These are phyloP conservation scores for Fusarium fujikuroi DNA, from an alignment of 2,329 filamentous ascomycete species.

Conservation along the genomic window DNA sequence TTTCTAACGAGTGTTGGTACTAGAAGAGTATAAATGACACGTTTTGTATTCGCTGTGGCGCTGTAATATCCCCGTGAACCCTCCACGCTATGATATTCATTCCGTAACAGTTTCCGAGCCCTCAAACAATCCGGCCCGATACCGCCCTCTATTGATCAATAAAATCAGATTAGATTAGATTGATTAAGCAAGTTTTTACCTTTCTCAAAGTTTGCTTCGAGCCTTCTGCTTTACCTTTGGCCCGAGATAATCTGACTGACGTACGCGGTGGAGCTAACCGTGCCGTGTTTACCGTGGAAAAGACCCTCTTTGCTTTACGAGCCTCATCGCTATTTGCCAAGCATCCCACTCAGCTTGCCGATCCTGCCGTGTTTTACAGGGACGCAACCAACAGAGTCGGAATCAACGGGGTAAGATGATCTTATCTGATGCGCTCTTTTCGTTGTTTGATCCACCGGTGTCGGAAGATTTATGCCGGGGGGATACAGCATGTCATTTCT, in stretches of 20 bases:
- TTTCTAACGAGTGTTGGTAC: background rate
- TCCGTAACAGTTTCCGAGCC: background rate
- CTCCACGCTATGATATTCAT: background rate
- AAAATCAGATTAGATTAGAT: slow-evolving; percentile 41
- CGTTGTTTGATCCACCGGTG: background rate
- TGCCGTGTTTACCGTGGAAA: slow-evolving; percentile 22
- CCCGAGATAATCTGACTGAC: slow-evolving; percentile 8
- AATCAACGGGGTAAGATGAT: slow-evolving; percentile 23
- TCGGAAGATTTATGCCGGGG: background rate
- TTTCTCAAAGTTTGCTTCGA: background rate
- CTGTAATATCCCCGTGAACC: background rate
- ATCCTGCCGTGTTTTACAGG: slow-evolving; percentile 18
- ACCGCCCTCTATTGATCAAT: background rate
- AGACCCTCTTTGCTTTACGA: background rate
- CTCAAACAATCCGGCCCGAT: background rate
- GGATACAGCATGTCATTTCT: background rate
- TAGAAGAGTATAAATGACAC: background rate
- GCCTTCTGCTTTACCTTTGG: background rate
- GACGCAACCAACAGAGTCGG: slow-evolving; percentile 1
- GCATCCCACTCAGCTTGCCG: slow-evolving; percentile 28
- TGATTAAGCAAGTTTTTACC: background rate
- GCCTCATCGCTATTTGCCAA: background rate
- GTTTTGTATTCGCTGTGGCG: background rate
- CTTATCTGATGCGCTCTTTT: slow-evolving; percentile 41
- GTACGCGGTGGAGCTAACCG: slow-evolving; percentile 9